phyloP scores from a whole-genome alignment of 2,329 filamentous ascomycete species.

The Epichloe scottii region DNA sequence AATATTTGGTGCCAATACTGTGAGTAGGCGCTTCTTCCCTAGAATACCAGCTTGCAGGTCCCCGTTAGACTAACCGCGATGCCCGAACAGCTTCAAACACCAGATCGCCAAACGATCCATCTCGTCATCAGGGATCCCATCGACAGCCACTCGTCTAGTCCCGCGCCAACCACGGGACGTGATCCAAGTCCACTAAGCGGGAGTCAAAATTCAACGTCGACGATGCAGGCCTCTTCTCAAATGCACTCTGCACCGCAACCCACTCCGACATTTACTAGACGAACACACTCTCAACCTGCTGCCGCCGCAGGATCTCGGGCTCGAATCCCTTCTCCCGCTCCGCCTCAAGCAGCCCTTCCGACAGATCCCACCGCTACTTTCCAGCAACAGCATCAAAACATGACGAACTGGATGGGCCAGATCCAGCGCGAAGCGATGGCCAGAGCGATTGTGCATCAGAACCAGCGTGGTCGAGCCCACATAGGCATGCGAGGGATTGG shows the following conservation, averaged over 20 bases:
- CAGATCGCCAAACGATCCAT: slow-evolving; percentile 39
- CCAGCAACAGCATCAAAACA: slow-evolving; percentile 28
- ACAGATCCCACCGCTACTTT: slow-evolving; percentile 19
- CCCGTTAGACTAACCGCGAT: slow-evolving; percentile 5
- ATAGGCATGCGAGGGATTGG: slow-evolving; percentile 29
- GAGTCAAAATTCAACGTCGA: not conserved
- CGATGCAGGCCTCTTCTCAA: slow-evolving; percentile 4
- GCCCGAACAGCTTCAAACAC: slow-evolving; percentile 25
- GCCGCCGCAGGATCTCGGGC: slow-evolving; percentile 16
- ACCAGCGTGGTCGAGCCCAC: slow-evolving; percentile 28
- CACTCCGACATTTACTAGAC: slow-evolving; percentile 16
- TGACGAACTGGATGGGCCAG: slow-evolving; percentile 33
- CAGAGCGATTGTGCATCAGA: slow-evolving; percentile 29
- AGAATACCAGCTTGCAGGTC: not conserved
- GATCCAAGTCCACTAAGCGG: slow-evolving; percentile 15
- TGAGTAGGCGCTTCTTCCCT: slow-evolving; percentile 19
- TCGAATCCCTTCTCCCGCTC: slow-evolving; percentile 19
- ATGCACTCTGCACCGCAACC: slow-evolving; percentile 17
- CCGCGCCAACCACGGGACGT: slow-evolving; percentile 11
- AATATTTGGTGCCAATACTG: slow-evolving; percentile 42
- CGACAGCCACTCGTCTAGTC: slow-evolving; percentile 18
- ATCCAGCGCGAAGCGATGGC: slow-evolving; percentile 34
- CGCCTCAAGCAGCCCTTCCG: slow-evolving; percentile 8
- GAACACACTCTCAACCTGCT: slow-evolving; percentile 17
- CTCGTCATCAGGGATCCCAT: slow-evolving; percentile 34